Percentiles rank a stretch among this genome's conserved stretches.
phyloP scores from a whole-genome alignment of 345 rosid genomes.

The Moricandia arvensis region DNA sequence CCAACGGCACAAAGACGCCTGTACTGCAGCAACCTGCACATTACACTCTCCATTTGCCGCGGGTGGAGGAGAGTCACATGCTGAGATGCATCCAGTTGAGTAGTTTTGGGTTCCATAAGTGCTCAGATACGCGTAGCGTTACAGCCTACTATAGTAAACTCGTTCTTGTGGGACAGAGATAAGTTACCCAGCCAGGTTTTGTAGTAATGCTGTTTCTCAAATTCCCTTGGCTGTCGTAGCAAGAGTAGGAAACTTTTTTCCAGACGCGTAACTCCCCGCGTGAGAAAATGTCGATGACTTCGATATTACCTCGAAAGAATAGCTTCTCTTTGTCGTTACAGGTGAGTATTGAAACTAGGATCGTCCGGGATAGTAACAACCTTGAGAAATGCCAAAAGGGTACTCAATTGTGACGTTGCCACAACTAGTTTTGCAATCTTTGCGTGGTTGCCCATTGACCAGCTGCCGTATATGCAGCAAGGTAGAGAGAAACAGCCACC shows the following conservation, averaged over 20 bases:
- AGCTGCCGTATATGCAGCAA: too few species aligned
- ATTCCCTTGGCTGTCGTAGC: not conserved
- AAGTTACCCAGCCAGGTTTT: not conserved
- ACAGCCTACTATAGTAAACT: constrained; percentile 9
- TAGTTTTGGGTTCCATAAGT: not conserved
- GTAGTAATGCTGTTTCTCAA: not conserved
- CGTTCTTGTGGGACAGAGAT: constrained; percentile 17
- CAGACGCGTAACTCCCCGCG: not conserved
- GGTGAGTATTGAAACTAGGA: constrained; percentile 20
- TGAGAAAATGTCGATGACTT: not conserved
- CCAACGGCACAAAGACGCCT: too few species aligned
- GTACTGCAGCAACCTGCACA: constrained; percentile 18
- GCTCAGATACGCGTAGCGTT: not conserved
- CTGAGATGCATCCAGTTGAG: constrained; percentile 7
- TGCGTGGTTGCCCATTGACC: not conserved
- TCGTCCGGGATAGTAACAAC: constrained; percentile 29
- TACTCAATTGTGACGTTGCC: constrained; percentile 34
- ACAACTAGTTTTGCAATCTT: constrained; percentile 24
- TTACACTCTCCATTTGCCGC: not conserved
- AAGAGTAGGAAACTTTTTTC: not conserved
- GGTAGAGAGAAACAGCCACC: too few species aligned
- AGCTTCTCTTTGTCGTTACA: not conserved
- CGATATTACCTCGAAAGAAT: not conserved
- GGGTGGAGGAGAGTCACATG: not conserved
- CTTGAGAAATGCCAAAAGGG: constrained; percentile 40